Evolutionary conservation across 2,329 filamentous ascomycete genomes (phyloP).

Genomic region (Colletotrichum costaricense): DNA sequence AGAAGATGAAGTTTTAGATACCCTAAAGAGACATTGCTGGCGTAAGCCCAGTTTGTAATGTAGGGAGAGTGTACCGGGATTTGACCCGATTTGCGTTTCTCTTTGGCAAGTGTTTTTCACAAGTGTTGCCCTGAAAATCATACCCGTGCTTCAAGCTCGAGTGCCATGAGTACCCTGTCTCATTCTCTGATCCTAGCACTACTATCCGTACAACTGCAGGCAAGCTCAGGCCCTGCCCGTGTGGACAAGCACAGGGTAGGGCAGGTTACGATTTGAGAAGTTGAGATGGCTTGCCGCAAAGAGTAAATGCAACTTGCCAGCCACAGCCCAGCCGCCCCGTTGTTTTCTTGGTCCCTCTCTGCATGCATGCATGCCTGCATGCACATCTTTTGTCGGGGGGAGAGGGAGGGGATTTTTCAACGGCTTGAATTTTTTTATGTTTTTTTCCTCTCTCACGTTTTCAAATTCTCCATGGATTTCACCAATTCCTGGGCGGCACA

Average conservation of each 20-base stretch:
- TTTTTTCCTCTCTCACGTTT: neutral
- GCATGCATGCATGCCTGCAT: neutral
- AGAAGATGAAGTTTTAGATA: neutral
- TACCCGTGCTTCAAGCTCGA: neutral
- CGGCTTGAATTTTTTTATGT: neutral
- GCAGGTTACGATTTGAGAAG: slow-evolving; percentile 2
- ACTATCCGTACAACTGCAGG: neutral
- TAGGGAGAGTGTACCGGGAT: neutral
- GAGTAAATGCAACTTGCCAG: slow-evolving; percentile 13
- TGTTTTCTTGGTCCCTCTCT: slow-evolving; percentile 8
- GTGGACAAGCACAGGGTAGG: slow-evolving; percentile 1
- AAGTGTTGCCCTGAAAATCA: slow-evolving; percentile 19
- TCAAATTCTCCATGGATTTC: slow-evolving; percentile 19
- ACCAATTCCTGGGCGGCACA: slow-evolving; percentile 7
- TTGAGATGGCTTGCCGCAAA: slow-evolving; percentile 9
- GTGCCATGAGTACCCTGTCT: neutral
- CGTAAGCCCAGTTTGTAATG: neutral
- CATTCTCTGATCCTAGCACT: neutral
- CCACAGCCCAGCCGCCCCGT: slow-evolving; percentile 22
- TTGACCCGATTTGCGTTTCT: neutral
- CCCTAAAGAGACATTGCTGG: neutral
- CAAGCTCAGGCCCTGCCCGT: slow-evolving; percentile 5
- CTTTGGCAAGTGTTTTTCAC: neutral
- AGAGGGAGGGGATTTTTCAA: neutral
- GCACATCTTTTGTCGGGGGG: slow-evolving; percentile 5